Percentiles rank a stretch among this genome's conserved stretches.
Conservation (phyloP, 345 rosid species). For the Salix viminalis region DNA sequence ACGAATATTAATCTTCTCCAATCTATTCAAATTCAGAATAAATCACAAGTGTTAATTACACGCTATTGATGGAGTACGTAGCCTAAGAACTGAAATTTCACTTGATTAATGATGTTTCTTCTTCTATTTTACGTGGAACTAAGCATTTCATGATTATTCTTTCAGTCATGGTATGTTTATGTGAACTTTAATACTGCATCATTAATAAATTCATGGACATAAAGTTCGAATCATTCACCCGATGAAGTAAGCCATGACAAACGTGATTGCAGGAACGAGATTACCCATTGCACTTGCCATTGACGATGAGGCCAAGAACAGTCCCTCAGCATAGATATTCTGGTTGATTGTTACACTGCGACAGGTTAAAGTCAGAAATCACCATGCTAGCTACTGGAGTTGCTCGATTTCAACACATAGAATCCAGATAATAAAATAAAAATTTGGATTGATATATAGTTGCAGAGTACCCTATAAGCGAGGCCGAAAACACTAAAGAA, state of each 20-base stretch:
- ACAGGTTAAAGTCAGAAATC: not conserved
- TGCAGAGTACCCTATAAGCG: slow-evolving; percentile 37
- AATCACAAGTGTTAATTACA: not conserved
- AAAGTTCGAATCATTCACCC: slow-evolving; percentile 22
- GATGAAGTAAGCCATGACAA: slow-evolving; percentile 26
- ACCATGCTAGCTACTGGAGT: not conserved
- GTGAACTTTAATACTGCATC: no score
- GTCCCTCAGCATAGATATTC: slow-evolving; percentile 34
- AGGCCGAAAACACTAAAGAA: slow-evolving; percentile 30
- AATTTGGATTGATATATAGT: not conserved
- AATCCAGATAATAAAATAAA: not conserved
- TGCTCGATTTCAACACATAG: not conserved
- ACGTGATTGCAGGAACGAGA: slow-evolving; percentile 42
- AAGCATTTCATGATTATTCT: no score
- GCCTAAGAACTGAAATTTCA: not conserved
- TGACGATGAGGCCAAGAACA: slow-evolving; percentile 42
- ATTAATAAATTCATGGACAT: no score
- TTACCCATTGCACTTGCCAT: slow-evolving; percentile 39
- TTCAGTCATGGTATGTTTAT: no score
- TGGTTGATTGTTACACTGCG: slow-evolving; percentile 42
- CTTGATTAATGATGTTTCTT: not conserved
- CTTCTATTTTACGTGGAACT: not conserved
- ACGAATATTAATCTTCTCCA: slow-evolving; percentile 51
- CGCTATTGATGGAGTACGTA: not conserved
- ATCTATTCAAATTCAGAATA: slow-evolving; percentile 30